phyloP scores from a whole-genome alignment of 2,329 filamentous ascomycete genomes.

The Zymoseptoria pseudotritici region DNA sequence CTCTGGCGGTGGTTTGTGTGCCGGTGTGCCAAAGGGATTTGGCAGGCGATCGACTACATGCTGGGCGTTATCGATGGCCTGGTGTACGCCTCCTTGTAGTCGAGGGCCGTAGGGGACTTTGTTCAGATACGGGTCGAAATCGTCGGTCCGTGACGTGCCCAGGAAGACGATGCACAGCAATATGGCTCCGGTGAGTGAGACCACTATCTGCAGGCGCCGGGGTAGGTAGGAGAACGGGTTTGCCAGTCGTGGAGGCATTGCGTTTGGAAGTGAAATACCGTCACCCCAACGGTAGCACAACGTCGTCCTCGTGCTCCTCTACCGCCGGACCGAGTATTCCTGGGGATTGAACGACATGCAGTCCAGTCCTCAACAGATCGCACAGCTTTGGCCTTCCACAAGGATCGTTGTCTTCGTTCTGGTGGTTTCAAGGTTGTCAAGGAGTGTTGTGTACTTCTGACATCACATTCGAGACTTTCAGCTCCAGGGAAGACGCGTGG shows the following conservation, averaged over 20 bases:
- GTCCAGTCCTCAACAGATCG: background rate
- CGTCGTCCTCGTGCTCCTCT: background rate
- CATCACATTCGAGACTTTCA: background rate
- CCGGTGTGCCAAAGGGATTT: conserved; percentile 57
- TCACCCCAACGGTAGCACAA: background rate
- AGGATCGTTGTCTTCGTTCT: background rate
- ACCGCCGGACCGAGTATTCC: background rate
- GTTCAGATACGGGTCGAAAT: conserved; percentile 22
- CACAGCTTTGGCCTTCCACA: background rate
- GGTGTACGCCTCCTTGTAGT: conserved; percentile 33
- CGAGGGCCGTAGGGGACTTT: conserved; percentile 30
- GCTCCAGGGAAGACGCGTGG: background rate
- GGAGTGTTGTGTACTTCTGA: background rate
- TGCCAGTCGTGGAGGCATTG: conserved; percentile 8
- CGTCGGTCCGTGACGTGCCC: conserved; percentile 24
- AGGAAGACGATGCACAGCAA: conserved; percentile 33
- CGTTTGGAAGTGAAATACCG: background rate
- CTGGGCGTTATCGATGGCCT: conserved; percentile 31
- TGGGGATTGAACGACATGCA: background rate
- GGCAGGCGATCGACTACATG: conserved; percentile 31
- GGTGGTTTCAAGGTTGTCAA: background rate
- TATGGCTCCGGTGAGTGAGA: conserved; percentile 31
- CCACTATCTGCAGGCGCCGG: conserved; percentile 41
- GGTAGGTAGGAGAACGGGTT: conserved; percentile 36
- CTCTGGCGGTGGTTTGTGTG: conserved; percentile 64